Evolutionary conservation across 192 early-diverging fungal species (phyloP).

Genomic region (Coemansia sp.): DNA sequence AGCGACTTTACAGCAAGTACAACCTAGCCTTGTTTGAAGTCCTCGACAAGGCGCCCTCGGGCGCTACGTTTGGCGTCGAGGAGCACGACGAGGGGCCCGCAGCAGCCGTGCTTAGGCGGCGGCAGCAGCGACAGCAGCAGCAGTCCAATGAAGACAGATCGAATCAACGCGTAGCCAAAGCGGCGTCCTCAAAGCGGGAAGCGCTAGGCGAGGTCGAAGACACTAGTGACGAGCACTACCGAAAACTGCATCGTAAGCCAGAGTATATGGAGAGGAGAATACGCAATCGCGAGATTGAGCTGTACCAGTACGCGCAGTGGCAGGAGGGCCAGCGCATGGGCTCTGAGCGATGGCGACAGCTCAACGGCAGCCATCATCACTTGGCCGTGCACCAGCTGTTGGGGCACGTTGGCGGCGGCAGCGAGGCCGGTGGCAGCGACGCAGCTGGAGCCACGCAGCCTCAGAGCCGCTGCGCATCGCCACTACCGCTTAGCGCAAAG

Average conservation of each 20-base stretch:
- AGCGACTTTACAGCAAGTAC: constrained; percentile 37
- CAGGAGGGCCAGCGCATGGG: constrained; percentile 28
- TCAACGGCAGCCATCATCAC: constrained; percentile 8
- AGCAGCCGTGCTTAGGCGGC: constrained; percentile 27
- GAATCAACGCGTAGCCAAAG: background rate
- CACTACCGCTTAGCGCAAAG: background rate
- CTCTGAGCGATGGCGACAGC: constrained; percentile 11
- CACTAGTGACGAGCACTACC: constrained; percentile 33
- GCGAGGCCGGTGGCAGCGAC: constrained; percentile 4
- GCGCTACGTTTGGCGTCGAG: background rate
- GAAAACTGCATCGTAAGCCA: constrained; percentile 36
- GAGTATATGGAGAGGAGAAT: constrained; percentile 47
- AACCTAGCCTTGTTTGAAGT: constrained; percentile 36
- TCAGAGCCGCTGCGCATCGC: constrained; percentile 17
- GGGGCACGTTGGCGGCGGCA: background rate
- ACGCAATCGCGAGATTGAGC: constrained; percentile 50
- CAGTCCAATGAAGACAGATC: background rate
- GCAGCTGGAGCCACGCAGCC: constrained; percentile 7
- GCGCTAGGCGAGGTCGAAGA: constrained; percentile 18
- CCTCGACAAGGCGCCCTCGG: background rate
- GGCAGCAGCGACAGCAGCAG: constrained; percentile 2
- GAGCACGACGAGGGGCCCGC: constrained; percentile 15
- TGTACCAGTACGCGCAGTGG: constrained; percentile 51
- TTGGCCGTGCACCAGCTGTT: background rate
- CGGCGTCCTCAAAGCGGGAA: background rate